Evolutionary conservation across 2,329 filamentous ascomycete species (phyloP), one percentile per base, ranked within the genome.

Genomic region (Aspergillus vadensis): DNA sequence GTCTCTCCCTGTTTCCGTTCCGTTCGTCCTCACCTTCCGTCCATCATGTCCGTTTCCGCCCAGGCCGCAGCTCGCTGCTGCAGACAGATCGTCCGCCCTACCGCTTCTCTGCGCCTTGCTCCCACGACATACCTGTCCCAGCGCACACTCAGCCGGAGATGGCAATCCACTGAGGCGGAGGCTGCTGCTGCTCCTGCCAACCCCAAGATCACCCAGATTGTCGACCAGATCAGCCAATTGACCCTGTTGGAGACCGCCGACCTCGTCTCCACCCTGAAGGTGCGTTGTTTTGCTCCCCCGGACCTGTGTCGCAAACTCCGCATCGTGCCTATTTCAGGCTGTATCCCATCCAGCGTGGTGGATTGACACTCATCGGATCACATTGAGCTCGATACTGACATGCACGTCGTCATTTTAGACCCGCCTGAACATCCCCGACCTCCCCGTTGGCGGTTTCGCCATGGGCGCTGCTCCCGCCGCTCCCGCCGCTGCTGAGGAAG

Each of bases 151-250:
- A 69, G 86, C 75, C 87, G 90, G 81, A 88, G 95, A 86, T 93
- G 91, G 90, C 91, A 95, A 80, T 94, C 92, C 65, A 93, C 92
- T 70, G 90, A 93, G 71, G 87, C 71, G 59, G 82, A 83, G 57
- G 79, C 82, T 59, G 77, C 71, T 59, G 82, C 83, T 58, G 79
- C 82, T 59, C 77, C 85, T 70, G 79, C 82, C 64, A 96, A 91
- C 81, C 92, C 95, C 65, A 99, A 99, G 86, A 97, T 99, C 72
- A 80, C 88, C 70, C 87, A 86, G 62, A 99, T 99, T 74, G 95
- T 99, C 74, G 93, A 99, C 78, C 93, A 99, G 81, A 99, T 99
- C 79, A 96, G 94, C 81, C 89, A 95, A 86, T 89, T 99, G 86
- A 99, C 93, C 48, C 85, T 99, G 61, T 82, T 99, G 72, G 96